phyloP scores from a whole-genome alignment of 108 stramenopile species.

The Cyclotella cryptica region DNA sequence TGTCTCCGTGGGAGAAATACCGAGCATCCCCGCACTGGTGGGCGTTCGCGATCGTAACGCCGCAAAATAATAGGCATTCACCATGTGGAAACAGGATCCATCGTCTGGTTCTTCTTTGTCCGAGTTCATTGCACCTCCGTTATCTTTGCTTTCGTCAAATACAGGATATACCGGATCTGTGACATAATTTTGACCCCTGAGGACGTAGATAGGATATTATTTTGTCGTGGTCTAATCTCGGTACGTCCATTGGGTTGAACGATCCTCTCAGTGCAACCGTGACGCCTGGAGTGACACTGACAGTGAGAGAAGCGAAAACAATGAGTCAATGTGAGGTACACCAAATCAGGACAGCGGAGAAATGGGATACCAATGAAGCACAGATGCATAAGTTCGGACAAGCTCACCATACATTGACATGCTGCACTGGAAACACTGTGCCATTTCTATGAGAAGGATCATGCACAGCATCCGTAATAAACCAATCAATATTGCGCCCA shows the following conservation, averaged over 20 bases:
- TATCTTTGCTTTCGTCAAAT: constrained; percentile 15
- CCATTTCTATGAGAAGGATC: constrained; percentile 44
- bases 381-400: background rate
- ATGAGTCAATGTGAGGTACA: background rate
- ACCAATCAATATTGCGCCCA: constrained; percentile 52
- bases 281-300: constrained; percentile 47
- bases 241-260: constrained; percentile 28
- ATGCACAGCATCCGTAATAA: constrained; percentile 38
- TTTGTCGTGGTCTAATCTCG: constrained; percentile 47
- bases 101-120: constrained; percentile 43
- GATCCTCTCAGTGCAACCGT: constrained; percentile 37
- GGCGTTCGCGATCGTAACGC: constrained; percentile 79
- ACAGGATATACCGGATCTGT: constrained; percentile 32
- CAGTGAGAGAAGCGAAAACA: background rate
- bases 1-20: constrained; percentile 46
- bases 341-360: background rate
- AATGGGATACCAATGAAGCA: background rate
- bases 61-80: constrained; percentile 30
- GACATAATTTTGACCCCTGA: constrained; percentile 20
- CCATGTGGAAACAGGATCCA: constrained; percentile 49
- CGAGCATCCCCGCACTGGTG: constrained; percentile 85
- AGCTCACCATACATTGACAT: constrained; percentile 33
- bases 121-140: background rate
- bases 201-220: constrained; percentile 30
- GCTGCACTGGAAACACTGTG: constrained; percentile 33